Evolutionary conservation across 1,284 basidiomycete genomes (phyloP).

Genomic region (Ganoderma resinaceum): DNA sequence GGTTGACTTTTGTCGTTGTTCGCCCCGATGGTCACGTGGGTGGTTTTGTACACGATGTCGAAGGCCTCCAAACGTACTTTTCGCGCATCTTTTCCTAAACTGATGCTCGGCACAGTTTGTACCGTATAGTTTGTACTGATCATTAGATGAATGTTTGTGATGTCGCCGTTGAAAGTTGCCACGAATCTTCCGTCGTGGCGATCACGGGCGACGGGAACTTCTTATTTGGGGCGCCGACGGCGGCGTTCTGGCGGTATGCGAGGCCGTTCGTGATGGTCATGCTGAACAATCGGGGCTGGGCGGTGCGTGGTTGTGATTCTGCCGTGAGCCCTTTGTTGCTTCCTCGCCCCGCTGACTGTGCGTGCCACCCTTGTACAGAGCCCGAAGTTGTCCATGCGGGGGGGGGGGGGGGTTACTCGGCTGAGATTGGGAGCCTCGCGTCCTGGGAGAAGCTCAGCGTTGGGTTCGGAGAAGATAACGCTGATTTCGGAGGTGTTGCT

Average conservation of each 20-base stretch:
- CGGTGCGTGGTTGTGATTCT: slow-evolving; percentile 43
- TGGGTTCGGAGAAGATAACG: slow-evolving; percentile 64
- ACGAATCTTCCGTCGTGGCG: slow-evolving; percentile 36
- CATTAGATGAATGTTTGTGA: background rate
- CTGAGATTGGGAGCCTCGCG: slow-evolving; percentile 57
- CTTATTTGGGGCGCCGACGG: slow-evolving; percentile 69
- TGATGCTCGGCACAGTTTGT: background rate
- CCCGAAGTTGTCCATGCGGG: slow-evolving; percentile 68
- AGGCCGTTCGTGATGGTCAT: slow-evolving; percentile 74
- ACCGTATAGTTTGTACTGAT: background rate
- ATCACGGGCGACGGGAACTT: slow-evolving; percentile 75
- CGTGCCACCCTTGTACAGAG: slow-evolving; percentile 44
- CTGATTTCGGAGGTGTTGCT: slow-evolving; percentile 68
- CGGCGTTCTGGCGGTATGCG: slow-evolving; percentile 68
- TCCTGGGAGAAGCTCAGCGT: slow-evolving; percentile 59
- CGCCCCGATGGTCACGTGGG: slow-evolving; percentile 39
- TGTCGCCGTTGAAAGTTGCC: background rate
- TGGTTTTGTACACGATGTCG: slow-evolving; percentile 27
- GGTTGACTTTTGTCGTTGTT: slow-evolving; percentile 28
- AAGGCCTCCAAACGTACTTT: slow-evolving; percentile 30
- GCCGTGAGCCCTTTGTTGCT: background rate
- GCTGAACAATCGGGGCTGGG: slow-evolving; percentile 78
- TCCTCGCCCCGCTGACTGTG: slow-evolving; percentile 8
- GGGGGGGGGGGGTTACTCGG: slow-evolving; percentile 69
- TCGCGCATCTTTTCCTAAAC: slow-evolving; percentile 7